Evolutionary conservation across 1,139 yeast species (phyloP), one percentile per base, ranked within the genome.

Genomic region (Groenewaldozyma sp.): DNA sequence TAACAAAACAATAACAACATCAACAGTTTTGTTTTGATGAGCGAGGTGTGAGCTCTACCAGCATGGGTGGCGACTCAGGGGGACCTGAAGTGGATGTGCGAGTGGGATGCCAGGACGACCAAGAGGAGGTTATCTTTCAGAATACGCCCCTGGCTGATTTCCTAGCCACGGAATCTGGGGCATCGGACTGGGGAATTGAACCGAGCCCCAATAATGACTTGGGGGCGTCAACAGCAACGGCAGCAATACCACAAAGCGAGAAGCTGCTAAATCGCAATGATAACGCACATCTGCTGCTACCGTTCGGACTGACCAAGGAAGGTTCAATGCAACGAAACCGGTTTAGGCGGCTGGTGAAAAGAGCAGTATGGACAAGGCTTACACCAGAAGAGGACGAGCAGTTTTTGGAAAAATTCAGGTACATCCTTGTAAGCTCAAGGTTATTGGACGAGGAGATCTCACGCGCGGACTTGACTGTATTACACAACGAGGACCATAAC

Each of bases 381-480:
- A 45, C 55, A 4, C 45, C 42, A 3, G 49, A 45, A 11, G 70
- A 65, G 41, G 60, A 55, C 16, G 35, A 48, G 17, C 49, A 55
- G 37, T 70, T 70, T 48, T 47, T 65, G 34, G 75, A 70, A 41
- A 64, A 70, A 41, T 68, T 70, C 47, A 59, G 71, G 32, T 70
- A 68, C 47, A 50, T 58, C 3, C 43, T 70, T 2, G 64, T 70
- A 4, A 62, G 71, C 10, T 66, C 72, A 22, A 67, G 65, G 39
- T 54, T 70, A 17, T 50, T 70, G 10, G 69, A 66, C 36, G 64
- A 58, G 24, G 54, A 52, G 9, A n/a, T 37, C 28, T 17, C 24
- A 27, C 18, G 34, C 36, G n/a, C 32, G 36, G 11, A 20, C 26
- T 9, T 28, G 18, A 24, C 24, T 20, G 17, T n/a, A 5, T 14